phyloP scores from a whole-genome alignment of 305 asterid species.

The Fraxinus xanthoxyloides region DNA sequence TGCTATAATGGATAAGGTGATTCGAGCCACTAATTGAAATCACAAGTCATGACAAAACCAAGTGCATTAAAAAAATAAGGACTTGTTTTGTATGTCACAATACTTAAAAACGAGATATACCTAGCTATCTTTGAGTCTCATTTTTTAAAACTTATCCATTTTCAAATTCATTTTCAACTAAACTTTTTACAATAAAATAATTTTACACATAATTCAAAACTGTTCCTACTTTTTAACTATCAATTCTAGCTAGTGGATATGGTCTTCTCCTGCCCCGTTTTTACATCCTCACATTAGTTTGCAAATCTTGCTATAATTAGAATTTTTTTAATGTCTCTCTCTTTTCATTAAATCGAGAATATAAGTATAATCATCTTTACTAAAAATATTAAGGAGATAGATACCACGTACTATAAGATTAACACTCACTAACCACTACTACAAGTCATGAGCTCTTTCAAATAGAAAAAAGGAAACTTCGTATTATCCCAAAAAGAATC shows the following conservation, averaged over 20 bases:
- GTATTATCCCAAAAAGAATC: slow-evolving; percentile 30
- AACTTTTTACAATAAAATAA: not conserved
- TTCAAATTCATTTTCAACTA: not conserved
- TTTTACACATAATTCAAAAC: not conserved
- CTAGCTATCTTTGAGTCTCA: not conserved
- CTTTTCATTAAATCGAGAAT: not conserved
- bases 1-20: slow-evolving; percentile 36
- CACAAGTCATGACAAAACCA: not conserved
- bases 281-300: not conserved
- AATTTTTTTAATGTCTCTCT: not conserved
- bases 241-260: not conserved
- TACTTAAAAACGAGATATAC: not conserved
- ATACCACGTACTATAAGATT: not conserved
- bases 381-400: not conserved
- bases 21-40: not conserved
- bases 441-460: not conserved
- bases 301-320: not conserved
- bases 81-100: not conserved
- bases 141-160: not conserved
- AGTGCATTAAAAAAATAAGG: not conserved
- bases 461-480: slow-evolving; percentile 35
- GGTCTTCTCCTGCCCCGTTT: not conserved
- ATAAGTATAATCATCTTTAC: not conserved
- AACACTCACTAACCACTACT: not conserved
- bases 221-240: not conserved